Percentiles rank a stretch among this genome's conserved stretches.
Evolutionary conservation across 2,329 filamentous ascomycete species (phyloP).

Genomic region (Xylaria arbuscula): DNA sequence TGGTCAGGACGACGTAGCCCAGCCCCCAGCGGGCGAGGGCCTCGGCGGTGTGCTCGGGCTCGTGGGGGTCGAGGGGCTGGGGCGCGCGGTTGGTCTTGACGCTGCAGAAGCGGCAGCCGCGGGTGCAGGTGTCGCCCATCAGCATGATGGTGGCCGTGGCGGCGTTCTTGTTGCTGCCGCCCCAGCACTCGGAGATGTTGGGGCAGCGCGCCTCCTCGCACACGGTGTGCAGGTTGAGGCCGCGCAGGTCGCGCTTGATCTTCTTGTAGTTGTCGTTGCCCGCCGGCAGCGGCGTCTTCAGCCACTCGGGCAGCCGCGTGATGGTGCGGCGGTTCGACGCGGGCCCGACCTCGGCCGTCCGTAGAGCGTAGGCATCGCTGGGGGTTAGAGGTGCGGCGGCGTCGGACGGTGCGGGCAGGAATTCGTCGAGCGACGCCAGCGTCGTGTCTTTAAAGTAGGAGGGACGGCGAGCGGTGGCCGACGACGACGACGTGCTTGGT

Average conservation of each 20-base stretch:
- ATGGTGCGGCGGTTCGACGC: conserved; percentile 71
- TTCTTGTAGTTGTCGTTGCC: conserved; percentile 87
- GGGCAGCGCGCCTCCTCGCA: conserved; percentile 98
- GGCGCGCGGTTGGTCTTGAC: conserved; percentile 87
- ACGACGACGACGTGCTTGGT: conserved; percentile 32
- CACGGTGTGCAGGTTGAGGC: conserved; percentile 90
- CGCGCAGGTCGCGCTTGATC: conserved; percentile 92
- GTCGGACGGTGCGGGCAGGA: conserved; percentile 59
- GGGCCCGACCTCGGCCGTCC: conserved; percentile 73
- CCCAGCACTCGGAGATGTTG: conserved; percentile 99
- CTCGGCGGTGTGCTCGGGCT: conserved; percentile 96
- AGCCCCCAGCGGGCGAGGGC: conserved; percentile 92
- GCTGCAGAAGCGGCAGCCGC: conserved; percentile 95
- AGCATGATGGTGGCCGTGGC: conserved; percentile 99
- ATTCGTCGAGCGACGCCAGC: conserved; percentile 69
- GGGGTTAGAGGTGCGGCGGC: conserved; percentile 58
- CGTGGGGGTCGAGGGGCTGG: conserved; percentile 88
- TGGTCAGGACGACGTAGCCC: conserved; percentile 94
- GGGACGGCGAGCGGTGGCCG: conserved; percentile 49
- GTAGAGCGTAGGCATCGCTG: conserved; percentile 68
- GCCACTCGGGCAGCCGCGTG: conserved; percentile 87
- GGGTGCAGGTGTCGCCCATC: conserved; percentile 98
- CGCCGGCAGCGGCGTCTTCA: conserved; percentile 93
- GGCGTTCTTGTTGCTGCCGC: conserved; percentile 84
- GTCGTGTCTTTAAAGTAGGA: conserved; percentile 71